Evolutionary conservation across 1,139 yeast species (phyloP), one percentile per base, ranked within the genome.

Genomic region (Oligophagozyma castellii): DNA sequence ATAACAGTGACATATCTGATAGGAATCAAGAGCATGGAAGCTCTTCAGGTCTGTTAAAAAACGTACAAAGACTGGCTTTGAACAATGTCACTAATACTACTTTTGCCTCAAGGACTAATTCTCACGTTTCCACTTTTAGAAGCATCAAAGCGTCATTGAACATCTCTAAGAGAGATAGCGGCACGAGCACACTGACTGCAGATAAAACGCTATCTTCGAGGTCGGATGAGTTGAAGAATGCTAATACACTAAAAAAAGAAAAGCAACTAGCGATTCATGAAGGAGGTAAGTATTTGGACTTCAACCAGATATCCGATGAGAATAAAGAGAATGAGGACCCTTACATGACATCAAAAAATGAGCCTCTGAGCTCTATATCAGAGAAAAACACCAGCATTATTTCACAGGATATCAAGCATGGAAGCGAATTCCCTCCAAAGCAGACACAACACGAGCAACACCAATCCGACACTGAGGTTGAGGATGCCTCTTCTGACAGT

Each of bases 81-180:
- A 43, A 47, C 28, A 51, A 51, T 29, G 55, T 51, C 11, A 51
- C 55, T 14, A 48, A 51, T 31, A 49, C 53, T 11, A 40, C 47
- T 16, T 26, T 41, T 16, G 35, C 44, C 6, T 46, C 44, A 26
- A 47, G 44, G 15, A 44, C 42, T 18, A 40, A 34, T 19, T 19
- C 32, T 14, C n/a, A n/a, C n/a, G n/a, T n/a, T n/a, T 38, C 35
- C 19, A 29, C 33, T 10, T 13, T 38, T 11, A 40, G 40, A 20
- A 39, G 32, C 23, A 25, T 44, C 22, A 46, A 46, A 32, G 24
- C 42, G 13, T 29, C 39, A 5, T 25, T 41, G 24, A 26, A 25
- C 10, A 27, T 26, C 8, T 36, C 36, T 8, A 42, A 36, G 23
- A 34, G 33, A 26, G 43, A 42, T 15, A 35, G 33, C 4, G 31